A percentile compares a stretch with the other conserved stretches of the same genome.
phyloP scores from a whole-genome alignment of 148 eudicot species.

The Amaranthus hypochondriacus region DNA sequence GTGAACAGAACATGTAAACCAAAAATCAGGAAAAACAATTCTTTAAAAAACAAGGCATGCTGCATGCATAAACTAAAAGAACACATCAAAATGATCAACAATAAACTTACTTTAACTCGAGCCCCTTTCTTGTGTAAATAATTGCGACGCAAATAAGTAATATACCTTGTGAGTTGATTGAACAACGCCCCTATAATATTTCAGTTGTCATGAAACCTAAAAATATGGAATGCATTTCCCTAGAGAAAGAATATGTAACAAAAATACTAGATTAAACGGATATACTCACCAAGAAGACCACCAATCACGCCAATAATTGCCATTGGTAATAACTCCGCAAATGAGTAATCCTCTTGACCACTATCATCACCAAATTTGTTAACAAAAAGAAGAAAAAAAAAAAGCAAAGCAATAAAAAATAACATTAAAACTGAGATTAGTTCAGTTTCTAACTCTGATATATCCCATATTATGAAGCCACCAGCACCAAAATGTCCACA shows the following conservation, averaged over 20 bases:
- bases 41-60: not conserved
- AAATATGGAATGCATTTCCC: not conserved
- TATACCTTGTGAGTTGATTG: slow-evolving; percentile 82
- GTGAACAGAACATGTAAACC: slow-evolving; percentile 10
- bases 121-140: slow-evolving; percentile 88
- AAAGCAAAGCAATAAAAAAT: not conserved
- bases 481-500: slow-evolving; percentile 99
- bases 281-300: slow-evolving; percentile 88
- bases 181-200: slow-evolving; percentile 72
- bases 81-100: slow-evolving; percentile 6
- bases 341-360: slow-evolving; percentile 99
- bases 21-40: slow-evolving; percentile 12
- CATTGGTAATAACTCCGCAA: slow-evolving; percentile 91
- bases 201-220: not conserved
- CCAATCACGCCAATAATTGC: slow-evolving; percentile 95
- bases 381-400: slow-evolving; percentile 19
- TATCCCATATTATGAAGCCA: slow-evolving; percentile 99
- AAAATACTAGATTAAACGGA: slow-evolving; percentile 3
- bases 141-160: slow-evolving; percentile 88
- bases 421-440: slow-evolving; percentile 17
- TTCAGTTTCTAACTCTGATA: slow-evolving; percentile 64
- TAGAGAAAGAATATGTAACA: not conserved
- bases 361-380: slow-evolving; percentile 36
- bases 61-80: not conserved
- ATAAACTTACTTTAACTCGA: slow-evolving; percentile 68